Base-by-base conservation (phyloP, 2,329 filamentous ascomycete genomes). In the Colletotrichum noveboracense region DNA sequence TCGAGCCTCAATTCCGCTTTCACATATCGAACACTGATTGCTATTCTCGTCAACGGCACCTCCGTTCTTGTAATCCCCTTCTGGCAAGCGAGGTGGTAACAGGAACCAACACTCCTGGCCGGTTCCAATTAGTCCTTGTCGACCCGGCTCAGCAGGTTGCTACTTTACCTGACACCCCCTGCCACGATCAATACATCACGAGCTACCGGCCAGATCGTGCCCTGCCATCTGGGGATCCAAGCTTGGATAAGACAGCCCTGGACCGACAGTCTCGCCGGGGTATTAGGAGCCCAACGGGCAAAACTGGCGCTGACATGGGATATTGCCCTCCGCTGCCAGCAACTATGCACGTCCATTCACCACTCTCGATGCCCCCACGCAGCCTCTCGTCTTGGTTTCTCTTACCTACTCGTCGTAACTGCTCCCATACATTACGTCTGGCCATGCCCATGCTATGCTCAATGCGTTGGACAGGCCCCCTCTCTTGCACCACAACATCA, bases 331-430 rank as follows among this genome's bases (percentile, higher is more conserved):
- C 74, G 48, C 64, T 24, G 32, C 70, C n/a, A 48, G 66, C 70
- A 5, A 56, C 71, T 66, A 55, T 70, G 66, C 71, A n/a, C 62
- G 55, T 62, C 66, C 74, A 74, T 65, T 74, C 74, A 76, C 26
- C 65, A 52, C 48, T 18, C 62, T 21, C 34, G n/a, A 28, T 56
- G 30, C 24, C 74, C 71, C 71, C 74, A 66, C 71, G 71, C 61
- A 61, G 66, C 52, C 48, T 61, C 48, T 55, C 21, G 36, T 55
- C 26, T 55, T 36, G 24, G 32, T 75, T 71, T 13, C 36, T 62
- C 18, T 62, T 48, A 61, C 60, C 60, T 55, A 66, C 66, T 58
- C 34, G 18, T 43, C 21, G 34, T 36, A 34, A 28, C 43, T 66
- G 32, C 16, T 28, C 52, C 58, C 62, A 28, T 62, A 38, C 62